Evolutionary conservation across 1,139 yeast genomes (phyloP).

Genomic region (Candida albicans): DNA sequence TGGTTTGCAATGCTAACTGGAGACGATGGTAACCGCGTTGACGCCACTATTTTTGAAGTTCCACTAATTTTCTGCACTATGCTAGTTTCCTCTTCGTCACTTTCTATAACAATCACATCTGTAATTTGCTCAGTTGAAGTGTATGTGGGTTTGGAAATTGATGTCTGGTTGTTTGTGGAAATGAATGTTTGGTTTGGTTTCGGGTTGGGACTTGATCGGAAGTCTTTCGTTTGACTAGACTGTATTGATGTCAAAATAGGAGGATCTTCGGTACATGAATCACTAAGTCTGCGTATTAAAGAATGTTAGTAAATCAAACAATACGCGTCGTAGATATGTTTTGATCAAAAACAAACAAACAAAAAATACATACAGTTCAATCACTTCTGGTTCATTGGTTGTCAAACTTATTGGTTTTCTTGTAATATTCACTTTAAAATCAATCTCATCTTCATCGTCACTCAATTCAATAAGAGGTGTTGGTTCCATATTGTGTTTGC

Average conservation of each 20-base stretch:
- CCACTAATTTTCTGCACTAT: neutral
- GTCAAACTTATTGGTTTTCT: neutral
- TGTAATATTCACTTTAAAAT: neutral
- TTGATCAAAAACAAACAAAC: neutral
- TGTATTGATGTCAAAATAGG: neutral
- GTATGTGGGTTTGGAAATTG: neutral
- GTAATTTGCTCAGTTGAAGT: neutral
- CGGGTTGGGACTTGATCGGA: too few species aligned
- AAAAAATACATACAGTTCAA: constrained; percentile 21
- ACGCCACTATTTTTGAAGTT: neutral
- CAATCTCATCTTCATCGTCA: constrained; percentile 10
- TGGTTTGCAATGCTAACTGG: neutral
- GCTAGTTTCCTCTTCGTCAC: neutral
- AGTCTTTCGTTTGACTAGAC: neutral
- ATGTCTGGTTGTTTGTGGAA: neutral
- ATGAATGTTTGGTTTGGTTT: neutral
- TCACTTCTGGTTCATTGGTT: constrained; percentile 13
- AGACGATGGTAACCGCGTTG: constrained; percentile 5
- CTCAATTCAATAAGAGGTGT: constrained; percentile 14
- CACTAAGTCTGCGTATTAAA: constrained; percentile 6
- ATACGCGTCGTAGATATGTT: constrained; percentile 3
- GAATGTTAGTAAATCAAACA: constrained; percentile 10
- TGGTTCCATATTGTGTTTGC: neutral
- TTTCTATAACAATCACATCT: neutral
- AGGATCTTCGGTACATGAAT: constrained; percentile 2